A percentile compares a stretch with the other conserved stretches of the same genome.
phyloP scores from a whole-genome alignment of 495 filamentous ascomycete genomes.

The Aspergillus nanangensis region DNA sequence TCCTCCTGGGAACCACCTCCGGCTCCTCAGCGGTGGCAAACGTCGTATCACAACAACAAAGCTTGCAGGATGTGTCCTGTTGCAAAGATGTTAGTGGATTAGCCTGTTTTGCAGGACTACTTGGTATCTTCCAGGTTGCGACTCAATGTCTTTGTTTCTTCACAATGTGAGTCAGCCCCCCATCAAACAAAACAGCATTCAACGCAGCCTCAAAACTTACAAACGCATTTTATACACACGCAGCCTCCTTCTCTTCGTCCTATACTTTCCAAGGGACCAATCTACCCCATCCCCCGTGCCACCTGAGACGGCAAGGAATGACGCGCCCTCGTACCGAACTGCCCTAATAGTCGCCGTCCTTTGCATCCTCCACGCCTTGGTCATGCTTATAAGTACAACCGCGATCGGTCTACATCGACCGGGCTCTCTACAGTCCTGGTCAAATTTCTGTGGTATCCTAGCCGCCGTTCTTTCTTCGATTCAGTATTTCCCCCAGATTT shows the following conservation, averaged over 20 bases:
- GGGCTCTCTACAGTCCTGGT: conserved; percentile 62
- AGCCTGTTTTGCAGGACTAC: conserved; percentile 75
- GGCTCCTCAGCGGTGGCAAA: conserved; percentile 85
- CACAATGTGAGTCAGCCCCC: conserved; percentile 64
- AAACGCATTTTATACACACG: background rate
- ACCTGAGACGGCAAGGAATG: conserved; percentile 24
- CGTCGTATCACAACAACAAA: conserved; percentile 77
- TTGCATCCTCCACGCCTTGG: conserved; percentile 67
- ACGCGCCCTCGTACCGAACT: conserved; percentile 61
- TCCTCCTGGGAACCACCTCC: conserved; percentile 86
- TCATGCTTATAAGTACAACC: conserved; percentile 61
- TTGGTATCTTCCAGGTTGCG: conserved; percentile 86
- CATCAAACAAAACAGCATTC: background rate
- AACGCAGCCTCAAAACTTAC: background rate
- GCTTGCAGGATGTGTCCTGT: conserved; percentile 73
- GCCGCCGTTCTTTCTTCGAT: conserved; percentile 74
- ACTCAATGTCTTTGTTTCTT: conserved; percentile 90
- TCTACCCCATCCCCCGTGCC: conserved; percentile 28
- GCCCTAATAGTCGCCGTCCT: conserved; percentile 66
- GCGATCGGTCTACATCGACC: conserved; percentile 55
- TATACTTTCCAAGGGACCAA: conserved; percentile 72
- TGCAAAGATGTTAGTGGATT: conserved; percentile 75
- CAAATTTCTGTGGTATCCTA: conserved; percentile 75
- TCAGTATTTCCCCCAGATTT: conserved; percentile 94
- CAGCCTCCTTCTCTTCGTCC: conserved; percentile 79